Percentiles rank a stretch among this genome's conserved stretches.
Evolutionary conservation across 2,329 filamentous ascomycete species (phyloP).

Genomic region (Penicillium sp.): DNA sequence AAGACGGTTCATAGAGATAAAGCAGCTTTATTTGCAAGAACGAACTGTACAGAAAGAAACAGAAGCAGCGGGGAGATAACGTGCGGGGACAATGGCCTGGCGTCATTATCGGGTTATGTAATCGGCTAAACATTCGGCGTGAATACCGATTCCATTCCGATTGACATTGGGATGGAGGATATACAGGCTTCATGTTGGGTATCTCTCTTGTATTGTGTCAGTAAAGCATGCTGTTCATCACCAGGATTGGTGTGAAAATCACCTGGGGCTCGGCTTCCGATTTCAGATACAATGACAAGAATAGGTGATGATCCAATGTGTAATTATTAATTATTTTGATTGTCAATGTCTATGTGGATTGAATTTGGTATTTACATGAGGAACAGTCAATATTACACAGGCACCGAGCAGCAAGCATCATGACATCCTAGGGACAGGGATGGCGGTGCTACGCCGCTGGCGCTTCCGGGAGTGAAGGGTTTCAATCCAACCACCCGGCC

Average conservation of each 20-base stretch:
- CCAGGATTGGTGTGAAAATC: not conserved
- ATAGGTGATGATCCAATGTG: not conserved
- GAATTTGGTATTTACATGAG: not conserved
- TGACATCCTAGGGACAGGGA: not conserved
- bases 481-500: constrained; percentile 29
- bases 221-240: not conserved
- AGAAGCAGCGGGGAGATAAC: constrained; percentile 11
- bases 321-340: not conserved
- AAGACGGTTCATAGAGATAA: constrained; percentile 30
- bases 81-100: constrained; percentile 22
- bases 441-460: not conserved
- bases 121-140: constrained; percentile 8
- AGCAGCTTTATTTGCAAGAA: not conserved
- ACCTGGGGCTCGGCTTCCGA: not conserved
- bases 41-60: constrained; percentile 11
- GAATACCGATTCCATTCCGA: not conserved
- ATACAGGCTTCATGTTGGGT: not conserved
- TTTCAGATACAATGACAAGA: not conserved
- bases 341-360: not conserved
- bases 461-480: not conserved
- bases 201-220: not conserved
- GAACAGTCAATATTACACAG: not conserved
- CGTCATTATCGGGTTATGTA: constrained; percentile 22
- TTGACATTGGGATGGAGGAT: not conserved
- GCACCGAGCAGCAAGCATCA: not conserved